A percentile compares a stretch with the other conserved stretches of the same genome.
Conservation (phyloP, 1,284 basidiomycete species). For the Leccinum proliferum region DNA sequence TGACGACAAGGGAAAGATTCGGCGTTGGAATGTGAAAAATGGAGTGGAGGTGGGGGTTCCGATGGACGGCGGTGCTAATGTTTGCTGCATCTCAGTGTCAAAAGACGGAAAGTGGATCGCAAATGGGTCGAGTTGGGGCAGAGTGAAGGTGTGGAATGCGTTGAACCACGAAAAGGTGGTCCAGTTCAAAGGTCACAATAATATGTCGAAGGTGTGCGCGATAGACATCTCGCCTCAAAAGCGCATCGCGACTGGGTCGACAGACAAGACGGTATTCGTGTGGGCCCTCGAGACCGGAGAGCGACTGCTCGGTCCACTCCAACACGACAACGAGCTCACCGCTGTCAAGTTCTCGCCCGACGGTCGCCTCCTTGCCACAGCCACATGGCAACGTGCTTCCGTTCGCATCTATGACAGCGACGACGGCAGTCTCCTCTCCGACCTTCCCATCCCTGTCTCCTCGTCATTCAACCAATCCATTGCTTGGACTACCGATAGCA, state of each 20-base stretch:
- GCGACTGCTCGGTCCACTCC: too few species aligned
- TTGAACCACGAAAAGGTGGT: not conserved
- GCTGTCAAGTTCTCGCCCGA: too few species aligned
- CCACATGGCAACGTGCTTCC: too few species aligned
- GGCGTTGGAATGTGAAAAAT: not conserved
- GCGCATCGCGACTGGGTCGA: not conserved
- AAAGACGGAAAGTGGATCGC: not conserved
- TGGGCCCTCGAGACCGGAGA: not conserved
- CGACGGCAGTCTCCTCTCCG: too few species aligned
- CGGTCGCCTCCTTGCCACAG: too few species aligned
- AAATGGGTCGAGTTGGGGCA: not conserved
- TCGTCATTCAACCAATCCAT: too few species aligned
- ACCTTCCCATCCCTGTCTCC: too few species aligned
- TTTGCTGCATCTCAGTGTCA: not conserved
- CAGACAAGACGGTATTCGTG: not conserved
- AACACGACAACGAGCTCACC: too few species aligned
- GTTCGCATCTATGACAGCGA: too few species aligned
- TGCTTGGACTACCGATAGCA: too few species aligned
- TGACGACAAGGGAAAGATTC: not conserved
- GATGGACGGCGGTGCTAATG: not conserved
- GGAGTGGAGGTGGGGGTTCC: not conserved
- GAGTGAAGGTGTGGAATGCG: not conserved
- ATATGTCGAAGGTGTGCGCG: not conserved
- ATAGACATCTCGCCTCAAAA: not conserved
- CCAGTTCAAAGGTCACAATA: not conserved